Percentiles rank a stretch among this genome's conserved stretches.
Conservation (phyloP, 495 filamentous ascomycete species). For the Staphylotrichum tortipilum region DNA sequence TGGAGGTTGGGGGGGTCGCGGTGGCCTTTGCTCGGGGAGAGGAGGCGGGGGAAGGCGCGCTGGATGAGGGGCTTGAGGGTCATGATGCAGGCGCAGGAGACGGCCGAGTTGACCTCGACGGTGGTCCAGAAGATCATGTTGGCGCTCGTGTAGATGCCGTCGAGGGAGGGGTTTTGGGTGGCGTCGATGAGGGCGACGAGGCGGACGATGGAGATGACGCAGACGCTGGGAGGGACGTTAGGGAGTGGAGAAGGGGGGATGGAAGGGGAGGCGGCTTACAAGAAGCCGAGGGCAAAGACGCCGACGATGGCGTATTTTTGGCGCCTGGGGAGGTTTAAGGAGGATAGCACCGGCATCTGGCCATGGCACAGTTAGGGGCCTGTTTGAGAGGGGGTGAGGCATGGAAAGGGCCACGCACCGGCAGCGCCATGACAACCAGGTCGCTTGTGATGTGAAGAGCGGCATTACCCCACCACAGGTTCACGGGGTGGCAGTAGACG, state of each 20-base stretch:
- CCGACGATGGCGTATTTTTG: slow-evolving; percentile 23
- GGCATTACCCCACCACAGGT: slow-evolving; percentile 25
- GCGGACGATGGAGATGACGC: slow-evolving; percentile 22
- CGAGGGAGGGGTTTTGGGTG: not conserved
- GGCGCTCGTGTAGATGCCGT: slow-evolving; percentile 20
- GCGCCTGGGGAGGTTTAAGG: slow-evolving; percentile 17
- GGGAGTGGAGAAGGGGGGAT: too few relatives aligned
- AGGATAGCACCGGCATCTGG: slow-evolving; percentile 20
- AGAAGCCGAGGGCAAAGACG: slow-evolving; percentile 24
- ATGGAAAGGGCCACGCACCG: slow-evolving; percentile 6
- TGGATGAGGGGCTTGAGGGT: slow-evolving; percentile 25
- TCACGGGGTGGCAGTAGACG: slow-evolving; percentile 22
- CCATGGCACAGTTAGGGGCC: too few relatives aligned
- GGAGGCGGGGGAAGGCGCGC: slow-evolving; percentile 15
- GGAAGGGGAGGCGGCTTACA: slow-evolving; percentile 7
- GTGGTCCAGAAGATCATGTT: slow-evolving; percentile 23
- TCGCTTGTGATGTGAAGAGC: slow-evolving; percentile 19
- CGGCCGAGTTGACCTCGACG: slow-evolving; percentile 23
- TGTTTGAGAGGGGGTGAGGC: not conserved
- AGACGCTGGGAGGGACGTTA: slow-evolving; percentile 16
- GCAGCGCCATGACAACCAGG: slow-evolving; percentile 20
- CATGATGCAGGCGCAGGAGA: slow-evolving; percentile 25
- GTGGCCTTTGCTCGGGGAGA: slow-evolving; percentile 7
- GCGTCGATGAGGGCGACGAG: slow-evolving; percentile 18
- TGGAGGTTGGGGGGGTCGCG: slow-evolving; percentile 16